Evolutionary conservation across 2,329 filamentous ascomycete species (phyloP).

Genomic region (Chaetomiaceae sp.): DNA sequence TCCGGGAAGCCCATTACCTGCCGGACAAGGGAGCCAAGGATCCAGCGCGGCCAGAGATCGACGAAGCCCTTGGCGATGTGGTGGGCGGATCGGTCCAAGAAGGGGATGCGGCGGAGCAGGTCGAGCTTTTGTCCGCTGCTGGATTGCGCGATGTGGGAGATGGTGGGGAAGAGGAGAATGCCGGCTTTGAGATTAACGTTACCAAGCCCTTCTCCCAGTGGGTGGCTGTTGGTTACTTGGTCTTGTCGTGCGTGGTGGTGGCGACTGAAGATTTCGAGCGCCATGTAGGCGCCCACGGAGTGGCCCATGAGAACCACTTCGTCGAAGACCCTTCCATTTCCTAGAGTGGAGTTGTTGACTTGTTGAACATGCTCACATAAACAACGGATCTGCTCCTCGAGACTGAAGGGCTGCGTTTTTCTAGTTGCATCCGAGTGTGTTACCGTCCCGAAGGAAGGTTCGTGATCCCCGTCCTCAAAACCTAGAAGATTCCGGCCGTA

Average conservation of each 20-base stretch:
- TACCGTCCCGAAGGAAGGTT: constrained; percentile 38
- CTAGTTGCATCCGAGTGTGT: constrained; percentile 27
- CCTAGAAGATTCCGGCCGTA: constrained; percentile 56
- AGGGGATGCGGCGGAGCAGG: constrained; percentile 39
- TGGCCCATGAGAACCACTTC: constrained; percentile 66
- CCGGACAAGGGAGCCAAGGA: constrained; percentile 42
- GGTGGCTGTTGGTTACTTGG: neutral
- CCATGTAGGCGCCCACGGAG: constrained; percentile 69
- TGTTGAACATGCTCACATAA: constrained; percentile 38
- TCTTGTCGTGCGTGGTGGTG: constrained; percentile 38
- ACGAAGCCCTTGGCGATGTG: constrained; percentile 40
- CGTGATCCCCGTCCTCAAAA: constrained; percentile 51
- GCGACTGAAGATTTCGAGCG: constrained; percentile 62
- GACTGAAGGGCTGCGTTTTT: constrained; percentile 39
- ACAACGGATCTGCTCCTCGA: constrained; percentile 51
- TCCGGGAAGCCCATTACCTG: constrained; percentile 45
- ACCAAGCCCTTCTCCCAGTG: too few species aligned
- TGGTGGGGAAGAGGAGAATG: constrained; percentile 68
- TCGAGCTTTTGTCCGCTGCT: constrained; percentile 53
- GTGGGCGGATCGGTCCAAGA: constrained; percentile 41
- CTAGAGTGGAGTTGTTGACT: constrained; percentile 24
- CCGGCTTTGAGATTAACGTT: constrained; percentile 46
- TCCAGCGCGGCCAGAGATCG: constrained; percentile 36
- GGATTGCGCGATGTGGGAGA: constrained; percentile 65
- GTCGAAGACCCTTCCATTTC: constrained; percentile 42